Conservation (phyloP, 2,329 filamentous ascomycete species). For the Cordyceps farinosa region DNA sequence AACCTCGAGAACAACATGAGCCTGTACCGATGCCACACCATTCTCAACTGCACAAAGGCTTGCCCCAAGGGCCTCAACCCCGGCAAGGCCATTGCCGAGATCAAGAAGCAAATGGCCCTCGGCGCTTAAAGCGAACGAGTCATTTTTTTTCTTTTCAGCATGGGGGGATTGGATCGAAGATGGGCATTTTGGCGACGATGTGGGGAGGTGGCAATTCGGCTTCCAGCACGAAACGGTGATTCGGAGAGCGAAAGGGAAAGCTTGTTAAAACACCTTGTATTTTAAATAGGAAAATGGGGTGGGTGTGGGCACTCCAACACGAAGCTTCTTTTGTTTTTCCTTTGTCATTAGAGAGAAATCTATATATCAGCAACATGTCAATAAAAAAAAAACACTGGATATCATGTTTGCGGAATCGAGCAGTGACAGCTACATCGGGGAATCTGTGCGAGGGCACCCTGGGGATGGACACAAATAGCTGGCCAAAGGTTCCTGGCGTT, state of each 20-base stretch:
- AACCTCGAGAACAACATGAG: slow-evolving; percentile 98
- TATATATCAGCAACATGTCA: slow-evolving; percentile 2
- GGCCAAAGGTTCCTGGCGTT: too few species aligned
- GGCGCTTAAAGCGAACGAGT: slow-evolving; percentile 25
- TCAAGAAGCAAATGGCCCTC: slow-evolving; percentile 92
- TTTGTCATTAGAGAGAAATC: slow-evolving; percentile 6
- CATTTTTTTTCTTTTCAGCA: neutral
- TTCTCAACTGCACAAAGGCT: slow-evolving; percentile 95
- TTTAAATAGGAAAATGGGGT: neutral
- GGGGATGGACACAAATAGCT: too few species aligned
- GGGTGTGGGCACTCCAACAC: neutral
- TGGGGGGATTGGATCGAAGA: neutral
- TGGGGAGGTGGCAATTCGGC: neutral
- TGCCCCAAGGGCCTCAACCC: slow-evolving; percentile 99
- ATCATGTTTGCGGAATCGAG: neutral
- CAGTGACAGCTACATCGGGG: too few species aligned
- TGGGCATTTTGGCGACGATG: neutral
- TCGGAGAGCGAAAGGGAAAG: slow-evolving; percentile 3
- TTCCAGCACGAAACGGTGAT: neutral
- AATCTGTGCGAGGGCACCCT: too few species aligned
- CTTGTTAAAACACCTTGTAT: neutral
- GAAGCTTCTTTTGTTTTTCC: slow-evolving; percentile 2
- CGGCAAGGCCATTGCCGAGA: slow-evolving; percentile 90
- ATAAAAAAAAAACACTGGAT: neutral
- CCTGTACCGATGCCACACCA: slow-evolving; percentile 98